Base-by-base conservation (phyloP, 179 eudicot genomes). In the Amaranthus tricolor region DNA sequence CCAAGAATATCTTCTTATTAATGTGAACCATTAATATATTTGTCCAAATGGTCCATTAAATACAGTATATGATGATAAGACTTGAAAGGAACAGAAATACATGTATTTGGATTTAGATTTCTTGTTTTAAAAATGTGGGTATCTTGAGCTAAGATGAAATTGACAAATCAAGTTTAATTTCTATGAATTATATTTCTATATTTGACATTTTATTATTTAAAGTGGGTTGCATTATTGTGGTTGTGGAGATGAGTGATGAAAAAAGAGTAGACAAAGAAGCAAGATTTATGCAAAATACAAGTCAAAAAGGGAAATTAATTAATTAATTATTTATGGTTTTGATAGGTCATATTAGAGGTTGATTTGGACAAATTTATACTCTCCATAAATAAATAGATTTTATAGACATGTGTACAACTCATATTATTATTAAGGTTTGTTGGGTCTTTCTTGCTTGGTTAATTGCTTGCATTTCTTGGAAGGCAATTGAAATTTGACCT, bases 331-430 rank as follows among this genome's bases (percentile, higher is more conserved):
- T 67, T 19, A 67, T 67, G 71, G 60, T 16, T 13, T 67, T 67
- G 71, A 68, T 68, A 68, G 59, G 47, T 58, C 59, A 68, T 43
- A 31, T 31, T 31, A 50, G 4, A 2, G 48, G 14, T 66, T 54
- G 50, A 70, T 54, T 40, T 70, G 31, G 62, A 70, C 62, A 40
- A 70, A 58, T 45, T 21, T 48, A 24, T 56, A 71, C 53, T 71
- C 19, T 9, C 13, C 24, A 11, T 17, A 9, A 6, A 19, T 17
- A 43, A 24, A n/a, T 54, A 52, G 74, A 45, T 44, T 56, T 17
- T n/a, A 10, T 63, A 63, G 70, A 74, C 77, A 74, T 74, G 77
- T 63, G 77, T 56, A 45, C 77, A 74, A 64, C 70, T 74, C 77
- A 74, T 53, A 64, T 60, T 64, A 51, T 31, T 31, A 31, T 31